Conservation (phyloP, 805 yeast species). For the Spathaspora boniae region DNA sequence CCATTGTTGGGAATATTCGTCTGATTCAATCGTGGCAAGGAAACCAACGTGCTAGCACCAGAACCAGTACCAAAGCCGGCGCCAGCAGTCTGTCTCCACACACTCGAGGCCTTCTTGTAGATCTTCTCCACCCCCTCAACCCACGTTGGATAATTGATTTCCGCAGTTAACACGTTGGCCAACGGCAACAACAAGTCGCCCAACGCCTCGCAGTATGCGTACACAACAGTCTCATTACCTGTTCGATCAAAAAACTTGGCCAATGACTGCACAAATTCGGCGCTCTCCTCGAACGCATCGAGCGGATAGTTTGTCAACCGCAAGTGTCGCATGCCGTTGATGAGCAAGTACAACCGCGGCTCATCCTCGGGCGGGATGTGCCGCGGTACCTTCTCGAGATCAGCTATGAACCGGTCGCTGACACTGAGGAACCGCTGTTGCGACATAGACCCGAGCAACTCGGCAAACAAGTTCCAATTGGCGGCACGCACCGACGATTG, state of each 20-base stretch:
- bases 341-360: conserved; percentile 65
- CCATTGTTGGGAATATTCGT: conserved; percentile 9
- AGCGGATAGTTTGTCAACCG: conserved; percentile 79
- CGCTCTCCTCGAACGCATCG: conserved; percentile 88
- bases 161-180: conserved; percentile 86
- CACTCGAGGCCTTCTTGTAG: conserved; percentile 46
- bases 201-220: conserved; percentile 84
- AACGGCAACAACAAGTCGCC: conserved; percentile 72
- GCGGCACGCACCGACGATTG: conserved; percentile 75
- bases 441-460: conserved; percentile 86
- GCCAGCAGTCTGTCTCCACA: conserved; percentile 30
- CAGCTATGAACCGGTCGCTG: conserved; percentile 90
- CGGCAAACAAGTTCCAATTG: conserved; percentile 91
- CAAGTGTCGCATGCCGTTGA: conserved; percentile 89
- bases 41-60: background rate
- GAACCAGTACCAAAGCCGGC: too few species aligned
- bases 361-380: conserved; percentile 34
- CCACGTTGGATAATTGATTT: conserved; percentile 96
- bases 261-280: conserved; percentile 81
- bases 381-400: conserved; percentile 74
- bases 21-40: background rate
- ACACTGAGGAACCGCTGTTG: conserved; percentile 79
- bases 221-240: conserved; percentile 58
- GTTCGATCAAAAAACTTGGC: conserved; percentile 77
- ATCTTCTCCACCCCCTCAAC: conserved; percentile 70